Conservation (phyloP, 1,284 basidiomycete species). For the Marasmius fiardii region DNA sequence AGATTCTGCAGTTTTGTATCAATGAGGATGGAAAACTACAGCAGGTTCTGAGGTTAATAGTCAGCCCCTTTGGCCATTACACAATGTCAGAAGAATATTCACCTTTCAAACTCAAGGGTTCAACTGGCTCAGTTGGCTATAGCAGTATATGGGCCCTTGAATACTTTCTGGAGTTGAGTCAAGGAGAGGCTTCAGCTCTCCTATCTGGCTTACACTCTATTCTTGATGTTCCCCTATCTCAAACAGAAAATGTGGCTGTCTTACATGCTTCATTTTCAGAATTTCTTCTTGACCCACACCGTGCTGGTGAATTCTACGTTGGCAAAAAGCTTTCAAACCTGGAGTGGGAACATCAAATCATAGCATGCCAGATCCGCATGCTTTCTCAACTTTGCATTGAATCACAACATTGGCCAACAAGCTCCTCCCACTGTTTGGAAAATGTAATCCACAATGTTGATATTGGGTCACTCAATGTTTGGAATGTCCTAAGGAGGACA, state of each 20-base stretch:
- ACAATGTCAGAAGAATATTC: too few relatives aligned
- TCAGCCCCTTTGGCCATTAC: background rate
- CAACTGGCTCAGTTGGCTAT: background rate
- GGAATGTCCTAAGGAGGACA: background rate
- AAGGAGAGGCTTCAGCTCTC: background rate
- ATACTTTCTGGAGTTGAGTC: background rate
- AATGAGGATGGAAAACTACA: background rate
- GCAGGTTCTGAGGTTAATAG: background rate
- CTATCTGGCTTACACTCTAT: slow-evolving; percentile 1
- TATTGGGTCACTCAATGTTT: background rate
- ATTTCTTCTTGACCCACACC: background rate
- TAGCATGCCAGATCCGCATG: background rate
- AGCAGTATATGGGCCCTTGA: background rate
- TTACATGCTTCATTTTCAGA: background rate
- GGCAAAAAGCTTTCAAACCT: background rate
- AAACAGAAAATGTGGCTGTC: background rate
- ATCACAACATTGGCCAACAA: background rate
- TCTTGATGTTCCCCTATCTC: background rate
- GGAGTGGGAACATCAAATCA: background rate
- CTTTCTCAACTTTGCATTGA: background rate
- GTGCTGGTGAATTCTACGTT: background rate
- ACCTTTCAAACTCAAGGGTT: background rate
- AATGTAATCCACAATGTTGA: background rate
- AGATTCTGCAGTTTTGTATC: background rate
- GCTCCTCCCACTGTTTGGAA: background rate